phyloP scores from a whole-genome alignment of 305 asterid species.

The Ajuga reptans region DNA sequence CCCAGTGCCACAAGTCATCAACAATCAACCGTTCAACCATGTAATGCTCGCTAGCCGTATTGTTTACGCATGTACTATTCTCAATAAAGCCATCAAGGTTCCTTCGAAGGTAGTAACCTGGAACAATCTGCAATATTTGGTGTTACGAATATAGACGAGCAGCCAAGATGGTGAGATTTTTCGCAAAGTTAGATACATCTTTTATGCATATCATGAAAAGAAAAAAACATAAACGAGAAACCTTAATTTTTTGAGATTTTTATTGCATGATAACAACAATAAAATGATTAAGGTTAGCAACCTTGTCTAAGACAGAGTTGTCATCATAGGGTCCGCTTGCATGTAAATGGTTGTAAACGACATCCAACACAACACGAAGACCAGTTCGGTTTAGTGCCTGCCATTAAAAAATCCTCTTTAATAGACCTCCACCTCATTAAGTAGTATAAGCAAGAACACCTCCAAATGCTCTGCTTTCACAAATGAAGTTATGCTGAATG shows the following conservation, averaged over 20 bases:
- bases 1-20: constrained; percentile 90
- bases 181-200: background rate
- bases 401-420: constrained; percentile 25
- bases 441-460: background rate
- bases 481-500: constrained; percentile 4
- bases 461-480: background rate
- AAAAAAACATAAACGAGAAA: no score
- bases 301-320: constrained; percentile 87
- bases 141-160: constrained; percentile 13
- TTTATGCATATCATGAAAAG: background rate
- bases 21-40: constrained; percentile 90
- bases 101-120: constrained; percentile 93
- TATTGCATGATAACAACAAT: background rate
- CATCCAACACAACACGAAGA: constrained; percentile 82
- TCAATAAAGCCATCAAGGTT: constrained; percentile 78
- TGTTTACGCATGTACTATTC: constrained; percentile 80
- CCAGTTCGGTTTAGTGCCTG: constrained; percentile 86
- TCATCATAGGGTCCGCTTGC: constrained; percentile 74
- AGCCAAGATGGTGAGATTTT: constrained; percentile 3
- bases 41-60: constrained; percentile 92
- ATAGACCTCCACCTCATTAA: background rate
- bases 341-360: constrained; percentile 86
- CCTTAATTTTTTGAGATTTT: background rate
- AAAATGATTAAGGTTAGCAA: constrained; percentile 15
- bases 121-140: constrained; percentile 71